A percentile compares a stretch with the other conserved stretches of the same genome.
Conservation (phyloP, 139 green algal species). For the Ulvella scutata region DNA sequence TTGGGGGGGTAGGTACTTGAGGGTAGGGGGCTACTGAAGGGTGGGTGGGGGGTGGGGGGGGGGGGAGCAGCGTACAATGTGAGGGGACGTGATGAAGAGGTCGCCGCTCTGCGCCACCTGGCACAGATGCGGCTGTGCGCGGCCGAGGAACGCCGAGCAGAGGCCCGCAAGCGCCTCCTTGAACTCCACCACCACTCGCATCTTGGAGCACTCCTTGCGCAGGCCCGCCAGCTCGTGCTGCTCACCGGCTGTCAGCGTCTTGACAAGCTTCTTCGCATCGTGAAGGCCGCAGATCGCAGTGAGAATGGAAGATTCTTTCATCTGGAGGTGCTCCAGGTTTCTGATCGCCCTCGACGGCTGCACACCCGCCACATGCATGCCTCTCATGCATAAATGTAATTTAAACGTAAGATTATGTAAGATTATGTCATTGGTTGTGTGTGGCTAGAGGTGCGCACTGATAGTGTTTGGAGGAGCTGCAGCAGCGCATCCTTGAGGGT, state of each 20-base stretch:
- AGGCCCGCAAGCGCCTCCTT: background rate
- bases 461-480: constrained; percentile 4
- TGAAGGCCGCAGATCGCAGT: background rate
- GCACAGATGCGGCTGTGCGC: background rate
- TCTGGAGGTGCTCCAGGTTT: background rate
- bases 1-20: too few species aligned
- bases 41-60: too few species aligned
- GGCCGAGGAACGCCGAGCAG: background rate
- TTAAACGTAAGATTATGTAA: background rate
- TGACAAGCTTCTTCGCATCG: background rate
- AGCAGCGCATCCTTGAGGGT: constrained; percentile 16
- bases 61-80: background rate
- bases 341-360: background rate
- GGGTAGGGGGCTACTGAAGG: too few species aligned
- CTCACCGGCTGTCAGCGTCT: background rate
- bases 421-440: background rate
- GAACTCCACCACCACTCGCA: background rate
- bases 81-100: background rate
- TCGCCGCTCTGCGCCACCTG: background rate
- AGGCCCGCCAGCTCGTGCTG: background rate
- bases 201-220: background rate
- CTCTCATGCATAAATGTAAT: background rate
- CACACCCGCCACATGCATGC: background rate
- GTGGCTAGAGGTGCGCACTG: background rate
- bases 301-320: background rate